Base-by-base conservation (phyloP, 768 basidiomycete species). In the Rhizopogon salebrosus region DNA sequence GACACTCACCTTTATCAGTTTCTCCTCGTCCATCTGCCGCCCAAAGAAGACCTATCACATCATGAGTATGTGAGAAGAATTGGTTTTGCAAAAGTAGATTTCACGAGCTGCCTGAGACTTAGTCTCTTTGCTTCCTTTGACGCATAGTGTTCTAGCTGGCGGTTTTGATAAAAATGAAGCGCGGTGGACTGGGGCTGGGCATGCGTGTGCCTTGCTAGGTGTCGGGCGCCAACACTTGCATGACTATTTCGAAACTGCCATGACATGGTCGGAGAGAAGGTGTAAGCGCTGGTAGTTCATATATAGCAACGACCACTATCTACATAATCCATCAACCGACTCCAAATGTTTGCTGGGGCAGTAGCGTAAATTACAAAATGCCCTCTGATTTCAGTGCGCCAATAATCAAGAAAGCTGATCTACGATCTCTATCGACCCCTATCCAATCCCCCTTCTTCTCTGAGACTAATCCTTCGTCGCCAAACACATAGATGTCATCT, bases 101-200 rank as follows among this genome's bases (percentile, higher is more conserved):
- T 52, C 71, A 92, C 90, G 60, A 93, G 79, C 62, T 93, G 91
- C 57, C 91, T 75, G 35, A 93, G 72, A 9, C 87, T 87, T 59
- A 93, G 70, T 53, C 83, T 73, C 54, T 87, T 81, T 0, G 88
- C 82, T 57, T 84, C 77, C 62, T 80, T 87, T 24, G 83, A 75
- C 3, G 92, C 90, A 77, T 88, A 91, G 1, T 85, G 69, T 60
- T 93, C 91, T 46, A 93, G 70, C 52, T 91, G 89, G 60, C 80
- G 80, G 59, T 92, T 93, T 61, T 88, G 85, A 62, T 93, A 93
- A 63, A 93, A 93, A 58, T 82, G 80, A 16, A 77, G 69, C 16
- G 79, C 74, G 14, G 78, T 75, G 11, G 72, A 71, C 53, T 67
- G 60, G 6, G 52, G 40, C 9, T 70, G 70, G 8, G 22, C 22